These are phyloP conservation scores for Niveomyces coronatus DNA, from an alignment of 2,329 filamentous ascomycete genomes.

Conservation along the genomic window DNA sequence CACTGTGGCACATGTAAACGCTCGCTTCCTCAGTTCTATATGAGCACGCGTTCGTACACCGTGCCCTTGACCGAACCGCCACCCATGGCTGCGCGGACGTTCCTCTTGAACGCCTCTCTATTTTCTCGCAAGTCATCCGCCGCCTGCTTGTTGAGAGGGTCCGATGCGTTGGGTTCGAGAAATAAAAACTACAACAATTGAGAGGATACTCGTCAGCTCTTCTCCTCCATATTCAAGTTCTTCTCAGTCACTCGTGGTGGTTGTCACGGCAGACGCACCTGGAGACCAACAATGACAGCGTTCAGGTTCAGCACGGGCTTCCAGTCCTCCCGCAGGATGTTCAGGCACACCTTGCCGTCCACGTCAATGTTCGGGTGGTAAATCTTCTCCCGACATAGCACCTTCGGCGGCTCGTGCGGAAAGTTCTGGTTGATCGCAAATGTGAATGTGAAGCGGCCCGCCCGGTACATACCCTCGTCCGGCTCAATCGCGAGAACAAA, in stretches of 20 bases:
- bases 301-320: slow-evolving; percentile 97
- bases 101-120: slow-evolving; percentile 81
- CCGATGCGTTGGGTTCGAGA: slow-evolving; percentile 91
- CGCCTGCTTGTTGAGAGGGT: slow-evolving; percentile 97
- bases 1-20: not conserved
- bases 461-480: slow-evolving; percentile 82
- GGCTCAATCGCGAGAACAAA: slow-evolving; percentile 74
- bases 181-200: slow-evolving; percentile 67
- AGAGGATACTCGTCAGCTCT: too few relatives aligned
- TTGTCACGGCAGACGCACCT: slow-evolving; percentile 40
- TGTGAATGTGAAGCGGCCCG: slow-evolving; percentile 76
- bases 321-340: slow-evolving; percentile 97
- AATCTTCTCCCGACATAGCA: slow-evolving; percentile 94
- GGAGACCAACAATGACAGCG: slow-evolving; percentile 87
- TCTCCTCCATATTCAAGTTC: too few relatives aligned
- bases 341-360: slow-evolving; percentile 94
- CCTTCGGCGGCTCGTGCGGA: slow-evolving; percentile 94
- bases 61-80: slow-evolving; percentile 67
- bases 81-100: slow-evolving; percentile 74
- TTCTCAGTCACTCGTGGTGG: too few relatives aligned
- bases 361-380: slow-evolving; percentile 99
- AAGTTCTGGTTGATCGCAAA: slow-evolving; percentile 93
- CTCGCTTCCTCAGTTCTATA: slow-evolving; percentile 28
- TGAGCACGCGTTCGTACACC: slow-evolving; percentile 68
- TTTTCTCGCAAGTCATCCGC: slow-evolving; percentile 84